A percentile compares a stretch with the other conserved stretches of the same genome.
Conservation (phyloP, 192 early-diverging fungal species). For the Paraglomus brasilianum region DNA sequence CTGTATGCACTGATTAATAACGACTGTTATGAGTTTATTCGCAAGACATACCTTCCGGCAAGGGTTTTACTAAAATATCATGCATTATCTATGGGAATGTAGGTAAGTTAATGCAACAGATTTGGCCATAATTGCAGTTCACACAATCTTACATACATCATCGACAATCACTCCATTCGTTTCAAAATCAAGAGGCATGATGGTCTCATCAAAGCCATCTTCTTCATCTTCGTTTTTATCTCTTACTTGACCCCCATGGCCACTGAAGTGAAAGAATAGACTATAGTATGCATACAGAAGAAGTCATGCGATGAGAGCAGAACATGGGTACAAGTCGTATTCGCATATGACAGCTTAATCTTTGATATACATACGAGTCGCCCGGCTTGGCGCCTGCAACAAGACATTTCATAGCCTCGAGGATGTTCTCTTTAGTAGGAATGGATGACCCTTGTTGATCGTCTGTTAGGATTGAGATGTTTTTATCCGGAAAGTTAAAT, state of each 20-base stretch:
- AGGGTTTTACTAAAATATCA: constrained; percentile 34
- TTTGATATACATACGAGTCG: constrained; percentile 47
- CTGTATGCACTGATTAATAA: no score
- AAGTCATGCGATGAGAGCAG: background rate
- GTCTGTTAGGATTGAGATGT: constrained; percentile 45
- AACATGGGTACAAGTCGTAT: background rate
- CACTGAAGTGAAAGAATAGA: constrained; percentile 44
- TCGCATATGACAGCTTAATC: background rate
- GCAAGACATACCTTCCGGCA: constrained; percentile 34
- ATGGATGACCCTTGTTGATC: constrained; percentile 41
- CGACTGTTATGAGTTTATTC: no score
- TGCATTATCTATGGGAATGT: constrained; percentile 38
- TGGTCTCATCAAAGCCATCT: constrained; percentile 40
- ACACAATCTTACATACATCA: constrained; percentile 37
- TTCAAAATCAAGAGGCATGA: constrained; percentile 38
- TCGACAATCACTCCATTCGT: constrained; percentile 40
- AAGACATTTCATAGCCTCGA: constrained; percentile 51
- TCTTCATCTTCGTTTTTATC: constrained; percentile 44
- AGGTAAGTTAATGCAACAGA: background rate
- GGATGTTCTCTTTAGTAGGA: constrained; percentile 51
- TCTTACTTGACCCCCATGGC: constrained; percentile 38
- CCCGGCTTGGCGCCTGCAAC: constrained; percentile 48
- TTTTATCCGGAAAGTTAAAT: constrained; percentile 33
- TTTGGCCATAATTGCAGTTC: background rate
- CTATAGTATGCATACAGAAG: background rate